Conservation (phyloP, 345 rosid genomes). For the Ceriops zippeliana region DNA sequence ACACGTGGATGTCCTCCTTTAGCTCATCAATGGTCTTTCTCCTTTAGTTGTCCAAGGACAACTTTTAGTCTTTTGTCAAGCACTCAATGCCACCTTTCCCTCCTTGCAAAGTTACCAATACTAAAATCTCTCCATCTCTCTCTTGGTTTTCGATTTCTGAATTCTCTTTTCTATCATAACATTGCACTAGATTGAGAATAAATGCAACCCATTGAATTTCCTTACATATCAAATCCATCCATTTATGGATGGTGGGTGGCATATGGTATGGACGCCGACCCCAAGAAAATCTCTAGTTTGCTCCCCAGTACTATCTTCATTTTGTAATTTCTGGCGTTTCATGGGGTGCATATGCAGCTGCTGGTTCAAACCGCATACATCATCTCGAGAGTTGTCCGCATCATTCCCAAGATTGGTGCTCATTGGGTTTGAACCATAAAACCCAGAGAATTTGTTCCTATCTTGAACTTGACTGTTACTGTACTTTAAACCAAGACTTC, state of each 20-base stretch:
- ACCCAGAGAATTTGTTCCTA: constrained; percentile 48
- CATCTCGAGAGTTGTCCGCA: background rate
- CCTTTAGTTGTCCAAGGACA: background rate
- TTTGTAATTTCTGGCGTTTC: constrained; percentile 52
- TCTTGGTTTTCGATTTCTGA: background rate
- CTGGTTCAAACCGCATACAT: constrained; percentile 18
- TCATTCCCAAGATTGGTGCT: constrained; percentile 25
- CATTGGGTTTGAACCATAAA: constrained; percentile 35
- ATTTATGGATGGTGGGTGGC: constrained; percentile 49
- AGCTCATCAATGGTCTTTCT: background rate
- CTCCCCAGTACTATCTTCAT: constrained; percentile 42
- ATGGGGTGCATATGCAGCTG: constrained; percentile 44
- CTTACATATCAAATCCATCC: constrained; percentile 55
- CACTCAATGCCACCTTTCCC: constrained; percentile 29
- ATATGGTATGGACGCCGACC: constrained; percentile 32
- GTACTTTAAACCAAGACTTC: constrained; percentile 44
- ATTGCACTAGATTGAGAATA: constrained; percentile 14
- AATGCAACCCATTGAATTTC: background rate
- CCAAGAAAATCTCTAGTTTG: constrained; percentile 93
- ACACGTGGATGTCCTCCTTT: constrained; percentile 38
- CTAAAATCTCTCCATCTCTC: constrained; percentile 10
- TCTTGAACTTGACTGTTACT: constrained; percentile 33
- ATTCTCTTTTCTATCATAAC: background rate
- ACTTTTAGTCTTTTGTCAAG: constrained; percentile 23
- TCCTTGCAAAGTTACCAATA: constrained; percentile 31